A percentile compares a stretch with the other conserved stretches of the same genome.
Conservation (phyloP, 352 stramenopile genomes). For the Thraustochytrium striatum region DNA sequence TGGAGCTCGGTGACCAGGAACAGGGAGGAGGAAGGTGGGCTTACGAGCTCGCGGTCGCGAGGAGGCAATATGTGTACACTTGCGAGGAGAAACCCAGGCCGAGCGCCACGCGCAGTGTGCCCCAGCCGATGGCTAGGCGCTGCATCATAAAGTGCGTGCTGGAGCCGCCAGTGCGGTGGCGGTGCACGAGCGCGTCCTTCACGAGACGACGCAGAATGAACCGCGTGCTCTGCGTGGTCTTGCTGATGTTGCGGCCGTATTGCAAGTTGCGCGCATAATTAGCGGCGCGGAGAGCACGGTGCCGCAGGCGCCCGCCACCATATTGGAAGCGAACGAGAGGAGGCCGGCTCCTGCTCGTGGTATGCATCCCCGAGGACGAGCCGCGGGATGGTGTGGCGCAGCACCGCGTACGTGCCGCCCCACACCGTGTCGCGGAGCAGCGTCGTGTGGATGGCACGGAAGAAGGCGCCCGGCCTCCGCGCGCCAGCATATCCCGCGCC, state of each 20-base stretch:
- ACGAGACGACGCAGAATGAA: slow-evolving; percentile 8
- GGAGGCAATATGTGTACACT: slow-evolving; percentile 39
- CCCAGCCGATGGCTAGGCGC: slow-evolving; percentile 44
- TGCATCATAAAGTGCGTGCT: slow-evolving; percentile 11
- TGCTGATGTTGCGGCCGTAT: slow-evolving; percentile 4
- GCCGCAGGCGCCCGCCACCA: too few relatives aligned
- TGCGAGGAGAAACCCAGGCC: slow-evolving; percentile 37
- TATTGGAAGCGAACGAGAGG: too few relatives aligned
- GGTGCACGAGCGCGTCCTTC: slow-evolving; percentile 9
- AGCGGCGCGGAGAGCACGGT: background rate
- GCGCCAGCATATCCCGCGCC: slow-evolving; percentile 4
- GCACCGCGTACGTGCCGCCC: too few relatives aligned
- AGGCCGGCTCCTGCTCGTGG: too few relatives aligned
- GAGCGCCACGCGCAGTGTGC: slow-evolving; percentile 42
- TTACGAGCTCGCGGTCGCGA: background rate
- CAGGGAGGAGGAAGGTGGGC: too few relatives aligned
- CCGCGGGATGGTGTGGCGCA: too few relatives aligned
- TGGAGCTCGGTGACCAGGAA: too few relatives aligned
- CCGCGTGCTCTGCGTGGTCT: background rate
- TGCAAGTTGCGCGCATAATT: slow-evolving; percentile 49
- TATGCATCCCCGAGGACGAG: slow-evolving; percentile 16
- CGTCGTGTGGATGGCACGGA: too few relatives aligned
- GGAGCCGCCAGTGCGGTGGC: background rate
- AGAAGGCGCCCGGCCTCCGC: slow-evolving; percentile 4
- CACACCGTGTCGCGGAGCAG: too few relatives aligned